phyloP scores from a whole-genome alignment of 2,329 filamentous ascomycete species.

The Chrysoporthe deuterocubensis region DNA sequence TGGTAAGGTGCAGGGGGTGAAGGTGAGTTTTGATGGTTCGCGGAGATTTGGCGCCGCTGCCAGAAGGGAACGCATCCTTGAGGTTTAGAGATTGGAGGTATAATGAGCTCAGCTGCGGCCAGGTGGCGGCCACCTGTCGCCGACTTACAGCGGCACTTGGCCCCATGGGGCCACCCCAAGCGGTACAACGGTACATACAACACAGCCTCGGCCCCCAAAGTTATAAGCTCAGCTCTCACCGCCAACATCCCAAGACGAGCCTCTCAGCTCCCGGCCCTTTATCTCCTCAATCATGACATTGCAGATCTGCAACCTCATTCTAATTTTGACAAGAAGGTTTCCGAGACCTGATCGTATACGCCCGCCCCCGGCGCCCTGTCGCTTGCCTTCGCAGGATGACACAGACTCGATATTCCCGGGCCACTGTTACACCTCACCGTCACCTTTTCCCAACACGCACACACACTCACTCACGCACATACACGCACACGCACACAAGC shows the following conservation, averaged over 20 bases:
- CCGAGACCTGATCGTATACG: too few species aligned
- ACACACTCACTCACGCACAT: too few species aligned
- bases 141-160: background rate
- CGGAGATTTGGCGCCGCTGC: slow-evolving; percentile 8
- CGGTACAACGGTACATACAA: background rate
- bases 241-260: background rate
- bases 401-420: too few species aligned
- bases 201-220: background rate
- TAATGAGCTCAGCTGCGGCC: background rate
- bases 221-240: slow-evolving; percentile 1
- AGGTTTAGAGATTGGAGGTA: background rate
- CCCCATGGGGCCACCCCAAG: too few species aligned
- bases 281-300: too few species aligned
- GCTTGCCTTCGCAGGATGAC: too few species aligned
- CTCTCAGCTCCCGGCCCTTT: background rate
- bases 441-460: too few species aligned
- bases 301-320: background rate
- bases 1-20: slow-evolving; percentile 5
- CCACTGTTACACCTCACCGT: too few species aligned
- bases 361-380: too few species aligned
- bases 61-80: background rate
- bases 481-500: too few species aligned
- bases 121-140: background rate
- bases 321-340: background rate
- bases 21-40: slow-evolving; percentile 4